Conservation (phyloP, 1,284 basidiomycete species). For the Phellopilus nigrolimitatus region DNA sequence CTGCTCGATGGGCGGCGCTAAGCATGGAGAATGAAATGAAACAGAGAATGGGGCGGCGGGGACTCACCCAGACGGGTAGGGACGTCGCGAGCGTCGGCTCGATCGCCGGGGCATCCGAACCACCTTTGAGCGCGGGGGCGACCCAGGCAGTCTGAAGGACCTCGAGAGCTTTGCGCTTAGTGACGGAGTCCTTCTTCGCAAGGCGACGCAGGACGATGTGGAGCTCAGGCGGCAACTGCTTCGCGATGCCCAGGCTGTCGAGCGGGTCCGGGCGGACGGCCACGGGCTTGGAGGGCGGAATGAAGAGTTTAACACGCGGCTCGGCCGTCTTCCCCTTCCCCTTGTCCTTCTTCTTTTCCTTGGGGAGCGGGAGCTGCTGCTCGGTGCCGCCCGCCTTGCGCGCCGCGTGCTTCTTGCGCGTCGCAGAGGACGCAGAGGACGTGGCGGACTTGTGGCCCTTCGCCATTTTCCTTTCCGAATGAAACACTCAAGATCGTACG, state of each 20-base stretch:
- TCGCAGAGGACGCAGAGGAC: conserved; percentile 74
- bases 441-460: conserved; percentile 61
- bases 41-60: conserved; percentile 10
- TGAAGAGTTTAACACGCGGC: conserved; percentile 73
- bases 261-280: conserved; percentile 87
- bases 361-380: conserved; percentile 30
- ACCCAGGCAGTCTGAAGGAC: conserved; percentile 76
- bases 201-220: conserved; percentile 80
- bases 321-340: conserved; percentile 66
- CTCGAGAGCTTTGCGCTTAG: conserved; percentile 83
- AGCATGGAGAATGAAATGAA: too few species aligned
- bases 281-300: conserved; percentile 82
- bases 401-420: conserved; percentile 84
- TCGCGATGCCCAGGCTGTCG: conserved; percentile 79
- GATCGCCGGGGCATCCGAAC: conserved; percentile 34
- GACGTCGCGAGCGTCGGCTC: conserved; percentile 48
- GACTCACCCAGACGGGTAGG: conserved; percentile 86
- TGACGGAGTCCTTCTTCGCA: conserved; percentile 89
- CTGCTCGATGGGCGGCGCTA: too few species aligned
- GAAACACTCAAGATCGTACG: too few species aligned
- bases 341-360: conserved; percentile 44
- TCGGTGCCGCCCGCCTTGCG: conserved; percentile 46
- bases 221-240: conserved; percentile 76
- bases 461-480: conserved; percentile 33
- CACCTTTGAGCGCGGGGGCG: conserved; percentile 38